Base-by-base conservation (phyloP, 2,329 filamentous ascomycete species). In the Beauveria scarabaeidicola region DNA sequence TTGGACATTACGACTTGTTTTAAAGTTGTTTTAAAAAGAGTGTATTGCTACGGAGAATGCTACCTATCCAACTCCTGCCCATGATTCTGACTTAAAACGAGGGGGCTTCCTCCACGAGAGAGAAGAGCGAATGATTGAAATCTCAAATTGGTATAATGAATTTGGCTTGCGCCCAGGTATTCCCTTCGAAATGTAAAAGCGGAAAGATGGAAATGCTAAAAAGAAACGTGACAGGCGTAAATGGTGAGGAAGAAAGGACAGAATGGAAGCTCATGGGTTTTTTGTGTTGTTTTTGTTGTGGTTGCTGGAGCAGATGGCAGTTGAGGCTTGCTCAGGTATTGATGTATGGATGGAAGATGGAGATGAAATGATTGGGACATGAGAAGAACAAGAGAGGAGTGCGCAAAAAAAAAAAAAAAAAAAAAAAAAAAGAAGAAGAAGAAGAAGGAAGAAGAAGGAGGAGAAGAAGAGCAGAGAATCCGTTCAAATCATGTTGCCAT, bases 401-500 rank as follows among this genome's bases (percentile, higher is more conserved):
- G 17, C 13, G 15, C 21, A 55, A 52, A 44, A 29, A 56, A 38
- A 52, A 59, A 38, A 23, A 36, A 13, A 19, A 10, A 21, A 50
- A 55, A 2, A 27, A 50, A 52, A 51, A 36, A 51, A 44, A 52
- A 60, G 44, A 25, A 27, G 15, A 11, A 13, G 15, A 43, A 57
- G 2, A 53, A 38, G 5, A 32, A 55, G 36, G 51, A 59, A 41
- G n/a, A 36, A n/a, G 17, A 9, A 19, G 46, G 52, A 1, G 46
- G 46, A 52, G 44, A 38, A 52, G 36, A 52, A 61, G 46, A 23
- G 36, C 5, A 11, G 11, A 13, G 40, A 52, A 1, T 36, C 25
- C 5, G 13, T 21, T 67, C 74, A 88, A 68, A 89, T 87, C 83
- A 87, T 87, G 73, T 85, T 87, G 48, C 90, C 90, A 69, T 93